Evolutionary conservation across 1,139 yeast species (phyloP), one percentile per base, ranked within the genome.

Genomic region (Diutina scorzettiae): DNA sequence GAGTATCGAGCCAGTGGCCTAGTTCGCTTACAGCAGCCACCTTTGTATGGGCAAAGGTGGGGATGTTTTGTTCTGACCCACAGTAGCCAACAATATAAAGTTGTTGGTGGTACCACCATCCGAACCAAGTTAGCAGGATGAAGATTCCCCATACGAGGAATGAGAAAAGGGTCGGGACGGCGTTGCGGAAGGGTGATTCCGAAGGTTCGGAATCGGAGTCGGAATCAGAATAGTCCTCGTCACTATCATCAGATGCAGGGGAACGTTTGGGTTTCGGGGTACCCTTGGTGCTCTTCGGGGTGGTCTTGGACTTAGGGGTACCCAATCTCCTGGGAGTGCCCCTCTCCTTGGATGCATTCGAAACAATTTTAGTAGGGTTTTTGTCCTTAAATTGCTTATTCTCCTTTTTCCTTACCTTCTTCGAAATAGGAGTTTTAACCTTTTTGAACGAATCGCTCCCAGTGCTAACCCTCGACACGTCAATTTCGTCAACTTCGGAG

Each of bases 21-120:
- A 60, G 28, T 4, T 44, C 33, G 18, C 49, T 46, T 19, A 62
- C 43, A 27, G 51, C 20, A 1, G 40, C 17, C 7, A 57, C 58
- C 11, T 62, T 44, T 9, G 46, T 45, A 17, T 51, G 44, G 2
- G 59, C 57, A 43, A 66, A 57, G 1, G 73, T 67, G 1, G 61
- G 54, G 37, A 53, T 56, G 43, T 66, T 50, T 12, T 73, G 61
- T 51, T 78, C 82, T 31, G 69, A 63, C 0, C 83, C 86, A 63
- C 93, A 81, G 54, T 73, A 81, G 0, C 93, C 93, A 42, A 76
- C 67, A 32, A 72, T 58, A 20, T 69, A 53, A 24, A 71, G 66
- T 53, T 79, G 81, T 47, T 78, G 81, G 43, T 82, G 62, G 51
- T 76, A 78, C 84, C 85, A 78, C 41, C 72, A 62, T 0, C 64